Percentiles rank a stretch among this genome's conserved stretches.
These are phyloP conservation scores for Ceratobasidium theobromae DNA, from an alignment of 1,284 basidiomycete genomes.

Conservation along the genomic window DNA sequence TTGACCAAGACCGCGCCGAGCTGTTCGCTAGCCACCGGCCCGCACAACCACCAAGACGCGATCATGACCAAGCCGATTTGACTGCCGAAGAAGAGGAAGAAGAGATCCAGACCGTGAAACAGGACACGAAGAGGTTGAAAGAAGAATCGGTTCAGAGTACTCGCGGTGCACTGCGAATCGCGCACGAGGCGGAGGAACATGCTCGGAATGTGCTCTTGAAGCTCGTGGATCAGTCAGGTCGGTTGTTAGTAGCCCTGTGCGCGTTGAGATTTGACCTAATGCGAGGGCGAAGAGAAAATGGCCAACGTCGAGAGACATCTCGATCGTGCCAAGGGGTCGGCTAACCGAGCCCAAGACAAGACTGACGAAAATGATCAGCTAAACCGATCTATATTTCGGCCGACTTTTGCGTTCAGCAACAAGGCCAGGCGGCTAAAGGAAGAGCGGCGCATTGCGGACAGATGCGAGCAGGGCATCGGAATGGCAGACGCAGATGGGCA, in stretches of 20 bases:
- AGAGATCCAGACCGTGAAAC: conserved; percentile 95
- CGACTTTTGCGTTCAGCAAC: conserved; percentile 88
- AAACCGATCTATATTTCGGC: conserved; percentile 93
- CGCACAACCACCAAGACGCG: conserved; percentile 48
- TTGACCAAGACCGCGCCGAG: conserved; percentile 68
- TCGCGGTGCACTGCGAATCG: conserved; percentile 89
- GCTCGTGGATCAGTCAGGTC: conserved; percentile 95
- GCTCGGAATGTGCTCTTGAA: conserved; percentile 82
- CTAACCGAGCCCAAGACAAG: conserved; percentile 88
- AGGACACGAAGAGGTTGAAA: conserved; percentile 87
- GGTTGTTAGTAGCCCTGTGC: conserved; percentile 41
- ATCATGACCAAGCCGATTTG: conserved; percentile 50
- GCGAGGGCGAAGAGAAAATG: conserved; percentile 64
- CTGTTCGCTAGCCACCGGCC: conserved; percentile 75
- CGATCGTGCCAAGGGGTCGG: conserved; percentile 90
- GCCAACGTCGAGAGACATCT: conserved; percentile 96
- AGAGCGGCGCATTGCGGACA: conserved; percentile 83
- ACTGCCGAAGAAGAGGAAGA: conserved; percentile 83
- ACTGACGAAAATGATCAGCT: conserved; percentile 92
- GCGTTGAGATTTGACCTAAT: not conserved
- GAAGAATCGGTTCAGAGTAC: conserved; percentile 91
- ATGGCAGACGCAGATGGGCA: no score
- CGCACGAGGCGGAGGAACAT: conserved; percentile 94
- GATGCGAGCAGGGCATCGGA: no score
- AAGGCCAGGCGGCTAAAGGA: conserved; percentile 87